Base-by-base conservation (phyloP, 2,329 filamentous ascomycete genomes). In the Colletotrichum tofieldiae region DNA sequence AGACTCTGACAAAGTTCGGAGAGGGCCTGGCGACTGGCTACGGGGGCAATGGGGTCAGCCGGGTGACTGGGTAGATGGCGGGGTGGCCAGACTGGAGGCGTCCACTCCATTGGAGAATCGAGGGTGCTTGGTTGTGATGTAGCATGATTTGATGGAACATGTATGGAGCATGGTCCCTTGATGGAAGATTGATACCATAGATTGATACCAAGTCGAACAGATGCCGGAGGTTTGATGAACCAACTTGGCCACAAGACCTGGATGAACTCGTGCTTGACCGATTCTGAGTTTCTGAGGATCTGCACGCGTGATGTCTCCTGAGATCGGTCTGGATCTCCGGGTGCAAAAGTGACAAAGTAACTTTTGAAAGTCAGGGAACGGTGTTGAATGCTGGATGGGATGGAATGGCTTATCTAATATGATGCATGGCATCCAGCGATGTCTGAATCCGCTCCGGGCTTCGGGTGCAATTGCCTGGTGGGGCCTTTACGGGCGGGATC, bases 1-100 rank as follows among this genome's bases (percentile, higher is more conserved):
- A 39, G 58, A 67, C 58, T 26, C n/a, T 70, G 2, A 18, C 62
- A n/a, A 49, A 23, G 29, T 37, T 65, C 14, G 62, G 35, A 12
- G 67, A 41, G 23, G 52, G 35, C 7, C 29, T 70, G 4, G 67
- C 67, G 18, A 43, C 43, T 29, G 62, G 43, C 16, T 70, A 70
- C 39, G 67, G 62, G 1, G 61, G 61, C 26, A 49, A 29, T 14
- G 61, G 45, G 23, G 61, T 35, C 35, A 49, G 23, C 49, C 45
- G 61, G 47, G 61, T 41, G 49, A 18, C 47, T 37, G 26, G 16
- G 1, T 43, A 37, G 29, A 18, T 18, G 49, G 20, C 23, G 5
- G 20, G 37, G 35, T 14, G 6, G 29, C n/a, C 23, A 23, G 32
- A 18, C 43, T 32, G 2, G 20, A 23, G n/a, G 12, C 32, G 16